phyloP scores from a whole-genome alignment of 1,284 basidiomycete species.

The Irpex lacteus region DNA sequence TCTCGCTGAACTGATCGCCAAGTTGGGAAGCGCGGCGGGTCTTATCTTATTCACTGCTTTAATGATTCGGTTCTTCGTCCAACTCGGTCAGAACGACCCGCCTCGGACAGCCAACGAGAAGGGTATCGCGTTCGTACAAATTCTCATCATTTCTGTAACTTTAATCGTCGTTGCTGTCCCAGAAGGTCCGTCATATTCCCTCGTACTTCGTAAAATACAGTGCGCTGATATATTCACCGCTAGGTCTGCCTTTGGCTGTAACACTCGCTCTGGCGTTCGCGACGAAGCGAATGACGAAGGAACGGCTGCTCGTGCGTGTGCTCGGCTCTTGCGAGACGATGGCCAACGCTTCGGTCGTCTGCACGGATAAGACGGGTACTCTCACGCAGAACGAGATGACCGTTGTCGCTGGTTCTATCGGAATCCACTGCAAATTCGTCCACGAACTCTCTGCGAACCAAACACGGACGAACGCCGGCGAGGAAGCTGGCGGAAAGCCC shows the following conservation, averaged over 20 bases:
- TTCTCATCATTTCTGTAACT: conserved; percentile 94
- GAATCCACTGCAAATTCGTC: conserved; percentile 93
- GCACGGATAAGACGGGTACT: conserved; percentile 95
- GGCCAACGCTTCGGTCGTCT: conserved; percentile 96
- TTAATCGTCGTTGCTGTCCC: conserved; percentile 96
- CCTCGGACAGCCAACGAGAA: conserved; percentile 74
- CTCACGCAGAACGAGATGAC: conserved; percentile 95
- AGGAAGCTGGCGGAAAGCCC: conserved; percentile 38
- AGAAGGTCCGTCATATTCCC: conserved; percentile 58
- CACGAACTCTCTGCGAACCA: conserved; percentile 74
- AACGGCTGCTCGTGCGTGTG: conserved; percentile 93
- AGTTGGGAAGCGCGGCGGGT: conserved; percentile 83
- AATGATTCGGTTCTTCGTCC: conserved; percentile 94
- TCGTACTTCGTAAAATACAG: conserved; percentile 3
- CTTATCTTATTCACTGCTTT: conserved; percentile 80
- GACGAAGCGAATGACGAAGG: conserved; percentile 94
- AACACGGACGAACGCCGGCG: conserved; percentile 72
- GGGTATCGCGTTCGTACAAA: conserved; percentile 90
- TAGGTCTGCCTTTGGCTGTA: conserved; percentile 92
- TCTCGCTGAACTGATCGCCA: conserved; percentile 93
- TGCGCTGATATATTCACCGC: conserved; percentile 12
- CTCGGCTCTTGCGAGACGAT: conserved; percentile 97
- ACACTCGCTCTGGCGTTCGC: conserved; percentile 96
- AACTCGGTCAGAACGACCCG: conserved; percentile 63
- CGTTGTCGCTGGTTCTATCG: conserved; percentile 93